Base-by-base conservation (phyloP, 164 flowering plant genomes). In the Magnolia changhungtana region DNA sequence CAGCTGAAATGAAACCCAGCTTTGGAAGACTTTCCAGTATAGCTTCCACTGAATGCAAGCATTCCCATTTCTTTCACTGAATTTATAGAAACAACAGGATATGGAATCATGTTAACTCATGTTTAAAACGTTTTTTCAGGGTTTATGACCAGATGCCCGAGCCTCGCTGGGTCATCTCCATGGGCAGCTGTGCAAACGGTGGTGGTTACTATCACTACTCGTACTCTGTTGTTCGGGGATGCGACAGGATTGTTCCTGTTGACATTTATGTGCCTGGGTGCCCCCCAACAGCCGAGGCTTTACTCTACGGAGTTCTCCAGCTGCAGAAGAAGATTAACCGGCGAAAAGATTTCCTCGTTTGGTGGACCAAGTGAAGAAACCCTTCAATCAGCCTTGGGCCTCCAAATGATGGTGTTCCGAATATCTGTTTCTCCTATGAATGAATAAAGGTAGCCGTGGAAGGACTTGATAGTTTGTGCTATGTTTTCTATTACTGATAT, bases 141-240 rank as follows among this genome's bases (percentile, higher is more conserved):
- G 99, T 96, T 18, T 96, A 96, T 80, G 99, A 96, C 82, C 99
- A 96, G 84, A 96, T 96, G 99, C 98, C 98, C 0, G 99, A 96
- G 87, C 99, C 99, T 45, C 88, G 98, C 77, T 96, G 99, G 99
- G 99, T 96, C 19, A 89, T 96, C 72, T 96, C 98, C 18, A 96
- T 96, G 99, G 99, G 99, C 73, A 94, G 98, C 83, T 96, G 99
- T 82, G 99, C 99, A 64, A 96, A 96, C 80, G 98, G 98, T 65
- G 99, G 99, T 75, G 99, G 99, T 50, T 94, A 94, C 87, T 96
- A 96, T 84, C 98, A 96, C 83, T 94, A 94, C 85, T 94, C 99
- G 0, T 96, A 96, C 86, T 90, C 99, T 51, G 99, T 96, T 75
- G 99, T 96, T 24, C 84, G 98, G 45, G 99, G 99, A 7, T 94